Conservation (phyloP, 1,284 basidiomycete genomes). For the Polyporus tsugae region DNA sequence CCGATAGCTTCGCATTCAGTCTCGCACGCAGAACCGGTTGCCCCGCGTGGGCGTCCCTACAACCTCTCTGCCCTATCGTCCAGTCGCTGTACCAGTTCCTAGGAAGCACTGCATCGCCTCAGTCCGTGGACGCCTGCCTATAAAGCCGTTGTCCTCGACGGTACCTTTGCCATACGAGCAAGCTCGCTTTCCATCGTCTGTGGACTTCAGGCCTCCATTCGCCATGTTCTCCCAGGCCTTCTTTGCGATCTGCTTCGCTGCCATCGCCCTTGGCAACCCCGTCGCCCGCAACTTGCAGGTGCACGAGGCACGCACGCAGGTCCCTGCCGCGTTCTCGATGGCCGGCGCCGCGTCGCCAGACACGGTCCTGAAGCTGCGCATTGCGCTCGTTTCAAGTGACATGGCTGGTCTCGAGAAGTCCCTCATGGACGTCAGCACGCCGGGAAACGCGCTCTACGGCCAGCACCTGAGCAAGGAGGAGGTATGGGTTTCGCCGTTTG, state of each 20-base stretch:
- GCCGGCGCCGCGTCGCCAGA: slow-evolving; percentile 39
- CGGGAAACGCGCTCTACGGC: slow-evolving; percentile 42
- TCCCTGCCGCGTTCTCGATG: slow-evolving; percentile 41
- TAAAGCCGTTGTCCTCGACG: slow-evolving; percentile 13
- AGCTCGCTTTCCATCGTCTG: slow-evolving; percentile 22
- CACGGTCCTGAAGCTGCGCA: slow-evolving; percentile 41
- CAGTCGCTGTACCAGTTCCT: slow-evolving; percentile 12
- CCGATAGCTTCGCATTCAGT: slow-evolving; percentile 17
- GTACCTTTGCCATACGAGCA: slow-evolving; percentile 17
- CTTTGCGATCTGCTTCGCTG: slow-evolving; percentile 28
- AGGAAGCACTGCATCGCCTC: slow-evolving; percentile 6
- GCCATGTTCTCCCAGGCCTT: slow-evolving; percentile 37
- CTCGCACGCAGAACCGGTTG: slow-evolving; percentile 16
- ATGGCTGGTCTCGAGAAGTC: slow-evolving; percentile 47
- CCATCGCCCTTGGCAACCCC: slow-evolving; percentile 36
- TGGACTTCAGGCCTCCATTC: slow-evolving; percentile 15
- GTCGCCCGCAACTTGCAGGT: slow-evolving; percentile 40
- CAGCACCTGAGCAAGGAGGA: slow-evolving; percentile 45
- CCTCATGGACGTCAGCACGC: slow-evolving; percentile 46
- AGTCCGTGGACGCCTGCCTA: slow-evolving; percentile 9
- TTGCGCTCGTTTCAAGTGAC: slow-evolving; percentile 46
- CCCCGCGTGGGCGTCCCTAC: slow-evolving; percentile 18
- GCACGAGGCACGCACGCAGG: slow-evolving; percentile 40
- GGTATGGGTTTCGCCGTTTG: slow-evolving; percentile 31
- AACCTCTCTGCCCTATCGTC: slow-evolving; percentile 12